Evolutionary conservation across 768 basidiomycete species (phyloP).

Genomic region (Lactarius akahatsu): DNA sequence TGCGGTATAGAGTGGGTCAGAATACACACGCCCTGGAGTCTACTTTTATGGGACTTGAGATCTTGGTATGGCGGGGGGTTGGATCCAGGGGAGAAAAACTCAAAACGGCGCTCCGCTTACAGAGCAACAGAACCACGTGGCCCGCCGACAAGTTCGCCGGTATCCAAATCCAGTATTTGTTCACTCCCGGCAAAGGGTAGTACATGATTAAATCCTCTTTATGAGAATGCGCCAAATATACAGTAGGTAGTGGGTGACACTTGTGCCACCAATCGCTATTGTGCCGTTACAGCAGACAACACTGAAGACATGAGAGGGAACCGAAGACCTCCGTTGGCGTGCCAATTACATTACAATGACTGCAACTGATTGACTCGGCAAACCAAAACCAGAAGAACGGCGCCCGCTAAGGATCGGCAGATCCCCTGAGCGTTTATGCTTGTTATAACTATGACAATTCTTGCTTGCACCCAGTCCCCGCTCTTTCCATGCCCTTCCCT

Average conservation of each 20-base stretch:
- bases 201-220: background rate
- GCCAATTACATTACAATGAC: conserved; percentile 11
- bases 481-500: background rate
- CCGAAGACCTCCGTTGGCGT: background rate
- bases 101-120: background rate
- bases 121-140: conserved; percentile 4
- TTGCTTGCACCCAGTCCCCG: no score
- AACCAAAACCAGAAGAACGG: background rate
- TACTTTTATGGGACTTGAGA: background rate
- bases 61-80: background rate
- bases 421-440: conserved; percentile 8
- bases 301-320: background rate
- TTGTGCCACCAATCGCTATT: background rate
- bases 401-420: conserved; percentile 16
- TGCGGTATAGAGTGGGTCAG: background rate
- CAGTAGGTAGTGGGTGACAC: background rate
- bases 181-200: background rate
- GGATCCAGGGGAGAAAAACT: background rate
- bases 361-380: conserved; percentile 23
- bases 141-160: background rate
- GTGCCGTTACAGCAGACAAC: background rate
- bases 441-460: conserved; percentile 18
- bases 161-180: background rate
- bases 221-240: background rate
- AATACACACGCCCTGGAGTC: background rate